Evolutionary conservation across 805 yeast species (phyloP).

Genomic region (Teunomyces aglyptinius): DNA sequence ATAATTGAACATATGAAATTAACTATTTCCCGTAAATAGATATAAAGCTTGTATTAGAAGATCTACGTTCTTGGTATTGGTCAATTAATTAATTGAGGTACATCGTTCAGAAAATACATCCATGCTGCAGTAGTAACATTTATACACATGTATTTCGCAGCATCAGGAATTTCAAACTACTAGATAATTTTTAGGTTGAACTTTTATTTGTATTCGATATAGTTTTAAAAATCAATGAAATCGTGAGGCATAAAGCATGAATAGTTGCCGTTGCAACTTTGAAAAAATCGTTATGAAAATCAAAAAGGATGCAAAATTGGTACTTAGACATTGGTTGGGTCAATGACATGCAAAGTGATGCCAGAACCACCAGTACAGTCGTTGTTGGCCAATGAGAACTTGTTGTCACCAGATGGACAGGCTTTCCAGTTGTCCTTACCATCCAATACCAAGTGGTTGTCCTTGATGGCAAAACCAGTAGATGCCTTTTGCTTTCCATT

Average conservation of each 20-base stretch:
- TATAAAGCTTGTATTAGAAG: too few relatives aligned
- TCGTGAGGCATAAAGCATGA: background rate
- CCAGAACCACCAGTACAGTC: constrained; percentile 29
- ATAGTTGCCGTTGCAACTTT: background rate
- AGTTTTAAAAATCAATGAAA: background rate
- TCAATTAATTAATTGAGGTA: too few relatives aligned
- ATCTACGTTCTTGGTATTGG: too few relatives aligned
- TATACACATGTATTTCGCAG: background rate
- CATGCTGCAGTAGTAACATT: background rate
- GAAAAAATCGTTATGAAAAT: background rate
- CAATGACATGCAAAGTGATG: constrained; percentile 22
- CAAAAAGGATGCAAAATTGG: background rate
- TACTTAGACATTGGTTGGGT: constrained; percentile 6
- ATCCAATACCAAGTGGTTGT: constrained; percentile 36
- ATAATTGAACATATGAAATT: too few relatives aligned
- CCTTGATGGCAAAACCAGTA: constrained; percentile 37
- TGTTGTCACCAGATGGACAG: constrained; percentile 31
- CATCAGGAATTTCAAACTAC: background rate
- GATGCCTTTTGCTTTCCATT: constrained; percentile 32
- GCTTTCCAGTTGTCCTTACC: constrained; percentile 38
- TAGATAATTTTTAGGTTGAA: background rate
- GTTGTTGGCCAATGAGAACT: constrained; percentile 23
- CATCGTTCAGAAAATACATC: background rate
- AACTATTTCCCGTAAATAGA: too few relatives aligned
- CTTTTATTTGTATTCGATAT: background rate